phyloP scores from a whole-genome alignment of 768 basidiomycete species.

The Xerocomus spinulosus region DNA sequence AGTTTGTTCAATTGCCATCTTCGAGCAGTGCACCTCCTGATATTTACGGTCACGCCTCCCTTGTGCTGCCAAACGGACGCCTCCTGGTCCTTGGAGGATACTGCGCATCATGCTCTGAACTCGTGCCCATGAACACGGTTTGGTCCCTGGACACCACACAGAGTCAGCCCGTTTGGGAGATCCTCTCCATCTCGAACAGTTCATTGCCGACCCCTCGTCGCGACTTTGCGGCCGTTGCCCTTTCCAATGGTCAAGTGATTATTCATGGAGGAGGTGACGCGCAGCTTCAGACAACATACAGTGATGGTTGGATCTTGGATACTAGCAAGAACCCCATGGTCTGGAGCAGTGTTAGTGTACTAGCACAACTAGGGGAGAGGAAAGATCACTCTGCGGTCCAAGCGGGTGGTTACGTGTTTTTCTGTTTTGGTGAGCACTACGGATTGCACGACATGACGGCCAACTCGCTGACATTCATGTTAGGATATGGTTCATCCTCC shows the following conservation, averaged over 20 bases:
- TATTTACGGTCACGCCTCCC: slow-evolving; percentile 66
- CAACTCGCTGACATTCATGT: slow-evolving; percentile 23
- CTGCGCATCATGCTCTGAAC: slow-evolving; percentile 39
- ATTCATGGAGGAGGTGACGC: slow-evolving; percentile 78
- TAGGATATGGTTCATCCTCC: slow-evolving; percentile 32
- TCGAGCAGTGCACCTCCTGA: slow-evolving; percentile 54
- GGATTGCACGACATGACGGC: neutral
- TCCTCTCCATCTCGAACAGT: slow-evolving; percentile 34
- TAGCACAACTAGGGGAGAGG: slow-evolving; percentile 57
- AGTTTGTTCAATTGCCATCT: slow-evolving; percentile 54
- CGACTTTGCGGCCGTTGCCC: slow-evolving; percentile 52
- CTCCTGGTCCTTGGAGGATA: slow-evolving; percentile 77
- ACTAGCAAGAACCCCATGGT: slow-evolving; percentile 50
- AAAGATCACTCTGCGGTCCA: slow-evolving; percentile 72
- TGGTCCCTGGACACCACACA: slow-evolving; percentile 61
- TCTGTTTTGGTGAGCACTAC: slow-evolving; percentile 65
- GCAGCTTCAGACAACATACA: slow-evolving; percentile 45
- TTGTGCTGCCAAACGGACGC: slow-evolving; percentile 64
- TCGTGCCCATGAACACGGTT: slow-evolving; percentile 55
- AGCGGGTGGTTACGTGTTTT: slow-evolving; percentile 58
- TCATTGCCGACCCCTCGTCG: slow-evolving; percentile 55
- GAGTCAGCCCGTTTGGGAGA: slow-evolving; percentile 46
- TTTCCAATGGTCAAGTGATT: slow-evolving; percentile 52
- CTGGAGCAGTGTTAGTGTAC: slow-evolving; percentile 50
- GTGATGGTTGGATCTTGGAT: slow-evolving; percentile 71